These are phyloP conservation scores for Populus trichocarpa DNA, from an alignment of 441 rosid genomes.

Conservation along the genomic window DNA sequence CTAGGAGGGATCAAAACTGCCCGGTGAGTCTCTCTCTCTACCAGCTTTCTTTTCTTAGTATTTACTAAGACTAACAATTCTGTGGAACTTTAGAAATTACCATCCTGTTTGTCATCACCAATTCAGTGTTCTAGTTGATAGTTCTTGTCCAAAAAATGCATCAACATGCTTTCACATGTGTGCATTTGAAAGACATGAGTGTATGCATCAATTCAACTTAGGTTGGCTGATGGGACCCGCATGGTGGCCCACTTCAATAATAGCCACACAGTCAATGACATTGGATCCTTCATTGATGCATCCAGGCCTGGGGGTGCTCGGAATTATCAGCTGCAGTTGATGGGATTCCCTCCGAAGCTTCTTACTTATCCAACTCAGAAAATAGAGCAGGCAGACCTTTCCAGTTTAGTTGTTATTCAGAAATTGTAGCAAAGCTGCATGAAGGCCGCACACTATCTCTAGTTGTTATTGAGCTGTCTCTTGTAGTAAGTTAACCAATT, in stretches of 20 bases:
- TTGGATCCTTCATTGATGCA: slow-evolving; percentile 62
- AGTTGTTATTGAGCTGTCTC: slow-evolving; percentile 6
- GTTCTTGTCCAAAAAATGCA: not conserved
- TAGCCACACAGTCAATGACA: slow-evolving; percentile 61
- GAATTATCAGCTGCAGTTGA: slow-evolving; percentile 74
- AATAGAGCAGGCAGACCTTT: slow-evolving; percentile 76
- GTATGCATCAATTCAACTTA: slow-evolving; percentile 65
- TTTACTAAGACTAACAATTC: not conserved
- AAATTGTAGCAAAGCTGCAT: slow-evolving; percentile 36
- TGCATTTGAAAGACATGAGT: not conserved
- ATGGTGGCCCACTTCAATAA: slow-evolving; percentile 63
- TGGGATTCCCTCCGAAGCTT: slow-evolving; percentile 91
- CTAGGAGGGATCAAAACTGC: slow-evolving; percentile 67
- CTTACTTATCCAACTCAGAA: slow-evolving; percentile 59
- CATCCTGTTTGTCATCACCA: not conserved
- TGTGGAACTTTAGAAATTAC: not conserved
- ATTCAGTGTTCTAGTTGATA: not conserved
- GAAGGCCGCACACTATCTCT: not conserved
- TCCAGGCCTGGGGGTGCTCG: slow-evolving; percentile 59
- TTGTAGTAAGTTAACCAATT: slow-evolving; percentile 10
- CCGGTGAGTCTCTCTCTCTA: slow-evolving; percentile 46
- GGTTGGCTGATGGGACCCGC: slow-evolving; percentile 85
- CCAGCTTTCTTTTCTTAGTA: not conserved
- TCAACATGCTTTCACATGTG: not conserved
- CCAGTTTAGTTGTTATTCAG: slow-evolving; percentile 87